These are phyloP conservation scores for Chlorella sp. DNA, from an alignment of 139 green algal species.

Conservation along the genomic window DNA sequence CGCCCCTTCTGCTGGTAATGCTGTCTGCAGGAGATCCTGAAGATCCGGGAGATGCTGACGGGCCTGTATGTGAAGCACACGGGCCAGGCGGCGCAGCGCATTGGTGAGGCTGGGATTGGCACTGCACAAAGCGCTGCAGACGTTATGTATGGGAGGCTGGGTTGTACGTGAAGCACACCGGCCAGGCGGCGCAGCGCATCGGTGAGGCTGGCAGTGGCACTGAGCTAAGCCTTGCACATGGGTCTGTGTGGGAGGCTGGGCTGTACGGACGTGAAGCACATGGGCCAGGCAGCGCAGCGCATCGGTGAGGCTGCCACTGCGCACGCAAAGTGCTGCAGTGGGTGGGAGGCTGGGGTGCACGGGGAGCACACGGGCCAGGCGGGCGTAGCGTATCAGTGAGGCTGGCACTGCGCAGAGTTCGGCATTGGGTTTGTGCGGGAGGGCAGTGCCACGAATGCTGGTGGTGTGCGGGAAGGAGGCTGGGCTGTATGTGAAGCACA, in stretches of 20 bases:
- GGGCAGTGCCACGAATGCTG: too few species aligned
- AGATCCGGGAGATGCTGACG: constrained; percentile 77
- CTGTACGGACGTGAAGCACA: constrained; percentile 96
- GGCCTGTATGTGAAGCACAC: constrained; percentile 90
- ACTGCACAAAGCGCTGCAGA: too few species aligned
- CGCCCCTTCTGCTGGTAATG: too few species aligned
- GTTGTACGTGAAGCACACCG: constrained; percentile 92
- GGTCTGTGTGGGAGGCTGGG: too few species aligned
- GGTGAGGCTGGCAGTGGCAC: constrained; percentile 54
- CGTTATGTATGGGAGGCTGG: too few species aligned
- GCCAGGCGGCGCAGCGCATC: constrained; percentile 54
- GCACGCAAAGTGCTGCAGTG: too few species aligned
- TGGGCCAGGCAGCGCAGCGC: constrained; percentile 53
- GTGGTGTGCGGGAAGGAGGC: too few species aligned
- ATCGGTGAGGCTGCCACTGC: constrained; percentile 58
- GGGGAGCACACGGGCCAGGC: constrained; percentile 80
- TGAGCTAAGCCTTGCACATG: too few species aligned
- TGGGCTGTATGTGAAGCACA: constrained; percentile 94
- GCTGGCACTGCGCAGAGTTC: too few species aligned
- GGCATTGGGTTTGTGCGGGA: too few species aligned
- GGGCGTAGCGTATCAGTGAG: constrained; percentile 59
- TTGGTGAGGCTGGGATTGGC: constrained; percentile 57
- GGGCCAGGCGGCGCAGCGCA: constrained; percentile 51
- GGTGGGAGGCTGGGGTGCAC: too few species aligned
- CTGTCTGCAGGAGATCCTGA: constrained; percentile 91